These are phyloP conservation scores for Silene vulgaris DNA, from an alignment of 179 eudicot genomes.

Conservation along the genomic window DNA sequence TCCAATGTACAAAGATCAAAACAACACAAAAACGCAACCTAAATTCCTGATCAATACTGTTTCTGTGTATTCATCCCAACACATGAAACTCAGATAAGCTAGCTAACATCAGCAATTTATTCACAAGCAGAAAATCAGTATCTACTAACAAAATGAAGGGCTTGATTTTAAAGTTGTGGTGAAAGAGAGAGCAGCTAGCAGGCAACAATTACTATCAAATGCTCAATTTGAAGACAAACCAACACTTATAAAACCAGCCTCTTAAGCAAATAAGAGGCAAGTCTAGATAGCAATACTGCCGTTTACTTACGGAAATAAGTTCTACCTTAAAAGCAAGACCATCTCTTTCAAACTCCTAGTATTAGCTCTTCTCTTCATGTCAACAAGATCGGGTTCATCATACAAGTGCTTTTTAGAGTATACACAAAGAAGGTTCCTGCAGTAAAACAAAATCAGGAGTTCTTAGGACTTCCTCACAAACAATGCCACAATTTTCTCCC, in stretches of 20 bases:
- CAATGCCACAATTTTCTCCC: constrained; percentile 7
- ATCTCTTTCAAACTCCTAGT: constrained; percentile 93
- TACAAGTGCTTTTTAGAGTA: constrained; percentile 93
- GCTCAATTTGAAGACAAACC: constrained; percentile 10
- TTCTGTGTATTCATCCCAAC: neutral
- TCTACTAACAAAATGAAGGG: neutral
- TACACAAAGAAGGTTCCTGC: constrained; percentile 91
- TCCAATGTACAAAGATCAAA: neutral
- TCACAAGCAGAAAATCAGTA: neutral
- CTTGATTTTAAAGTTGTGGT: neutral
- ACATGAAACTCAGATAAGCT: neutral
- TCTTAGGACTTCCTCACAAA: constrained; percentile 7
- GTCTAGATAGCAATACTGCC: neutral
- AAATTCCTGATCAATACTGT: neutral
- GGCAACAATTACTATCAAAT: neutral
- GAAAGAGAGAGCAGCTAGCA: neutral
- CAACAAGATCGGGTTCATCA: constrained; percentile 86
- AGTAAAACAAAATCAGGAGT: constrained; percentile 18
- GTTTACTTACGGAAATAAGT: constrained; percentile 15
- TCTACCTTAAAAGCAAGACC: constrained; percentile 84
- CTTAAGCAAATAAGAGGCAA: neutral
- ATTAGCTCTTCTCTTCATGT: constrained; percentile 82
- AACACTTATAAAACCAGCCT: neutral
- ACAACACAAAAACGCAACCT: neutral
- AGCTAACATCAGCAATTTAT: neutral